Evolutionary conservation across 2,329 filamentous ascomycete genomes (phyloP).

Genomic region (Plectosphaerella plurivora): DNA sequence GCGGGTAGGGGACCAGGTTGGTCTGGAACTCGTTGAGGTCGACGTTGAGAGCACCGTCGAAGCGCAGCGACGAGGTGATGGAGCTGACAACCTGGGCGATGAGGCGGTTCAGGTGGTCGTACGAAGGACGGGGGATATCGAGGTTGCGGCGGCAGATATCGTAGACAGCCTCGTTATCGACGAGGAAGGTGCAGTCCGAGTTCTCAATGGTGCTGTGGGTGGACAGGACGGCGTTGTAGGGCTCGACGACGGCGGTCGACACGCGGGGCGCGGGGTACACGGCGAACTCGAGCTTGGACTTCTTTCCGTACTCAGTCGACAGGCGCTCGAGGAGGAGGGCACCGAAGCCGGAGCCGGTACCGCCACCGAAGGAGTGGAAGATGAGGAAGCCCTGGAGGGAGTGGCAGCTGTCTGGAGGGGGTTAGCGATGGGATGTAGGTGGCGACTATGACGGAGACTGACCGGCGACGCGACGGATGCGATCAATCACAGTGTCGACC

Average conservation of each 20-base stretch:
- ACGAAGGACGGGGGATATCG: constrained; percentile 64
- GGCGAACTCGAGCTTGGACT: constrained; percentile 72
- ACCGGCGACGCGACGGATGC: constrained; percentile 66
- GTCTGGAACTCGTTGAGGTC: constrained; percentile 76
- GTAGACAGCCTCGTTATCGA: constrained; percentile 72
- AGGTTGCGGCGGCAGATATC: constrained; percentile 71
- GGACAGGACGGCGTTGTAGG: constrained; percentile 69
- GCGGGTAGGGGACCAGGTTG: constrained; percentile 69
- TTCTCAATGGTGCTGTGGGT: constrained; percentile 74
- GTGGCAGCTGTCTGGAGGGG: constrained; percentile 60
- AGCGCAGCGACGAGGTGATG: constrained; percentile 68
- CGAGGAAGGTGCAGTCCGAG: constrained; percentile 74
- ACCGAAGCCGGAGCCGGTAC: constrained; percentile 69
- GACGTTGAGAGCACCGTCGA: constrained; percentile 69
- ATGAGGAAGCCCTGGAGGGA: constrained; percentile 70
- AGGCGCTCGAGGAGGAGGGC: constrained; percentile 69
- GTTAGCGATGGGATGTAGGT: no score
- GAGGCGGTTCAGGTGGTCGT: constrained; percentile 68
- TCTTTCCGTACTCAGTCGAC: constrained; percentile 70
- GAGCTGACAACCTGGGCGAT: constrained; percentile 73
- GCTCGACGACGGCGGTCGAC: constrained; percentile 67
- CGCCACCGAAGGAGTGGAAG: constrained; percentile 72
- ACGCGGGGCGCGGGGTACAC: constrained; percentile 68
- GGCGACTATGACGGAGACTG: no score
- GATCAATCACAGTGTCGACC: constrained; percentile 66